Percentiles rank a stretch among this genome's conserved stretches.
phyloP scores from a whole-genome alignment of 805 yeast species.

The Saturnispora galanensis region DNA sequence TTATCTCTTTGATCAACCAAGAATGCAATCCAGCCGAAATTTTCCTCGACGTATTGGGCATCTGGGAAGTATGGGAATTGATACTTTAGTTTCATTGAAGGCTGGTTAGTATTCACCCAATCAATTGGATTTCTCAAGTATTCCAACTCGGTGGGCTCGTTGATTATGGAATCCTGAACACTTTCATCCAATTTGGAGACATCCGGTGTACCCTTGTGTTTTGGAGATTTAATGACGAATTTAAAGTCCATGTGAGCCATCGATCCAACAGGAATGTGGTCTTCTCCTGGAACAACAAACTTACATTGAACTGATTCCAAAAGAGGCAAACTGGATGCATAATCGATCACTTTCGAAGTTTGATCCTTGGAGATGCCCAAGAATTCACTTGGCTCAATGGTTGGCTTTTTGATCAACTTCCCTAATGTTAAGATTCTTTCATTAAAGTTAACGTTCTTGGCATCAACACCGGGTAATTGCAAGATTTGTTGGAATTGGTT shows the following conservation, averaged over 20 bases:
- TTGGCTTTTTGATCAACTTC: constrained; percentile 52
- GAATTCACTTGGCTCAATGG: constrained; percentile 43
- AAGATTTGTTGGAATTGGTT: constrained; percentile 50
- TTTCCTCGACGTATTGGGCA: constrained; percentile 24
- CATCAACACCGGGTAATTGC: constrained; percentile 71
- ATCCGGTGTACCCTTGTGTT: constrained; percentile 47
- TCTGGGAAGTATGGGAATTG: constrained; percentile 73
- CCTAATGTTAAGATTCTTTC: constrained; percentile 52
- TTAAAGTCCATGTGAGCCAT: constrained; percentile 67
- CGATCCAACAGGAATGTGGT: constrained; percentile 58
- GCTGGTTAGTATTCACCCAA: constrained; percentile 49
- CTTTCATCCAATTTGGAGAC: constrained; percentile 30
- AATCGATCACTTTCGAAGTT: constrained; percentile 34
- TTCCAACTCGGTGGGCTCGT: constrained; percentile 56
- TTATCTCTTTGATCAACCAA: constrained; percentile 68
- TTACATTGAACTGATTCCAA: constrained; percentile 59
- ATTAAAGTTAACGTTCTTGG: constrained; percentile 40
- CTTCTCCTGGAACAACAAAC: constrained; percentile 84
- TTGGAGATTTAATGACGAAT: constrained; percentile 65
- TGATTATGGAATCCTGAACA: constrained; percentile 27
- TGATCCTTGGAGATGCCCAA: constrained; percentile 40
- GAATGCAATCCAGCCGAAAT: constrained; percentile 55
- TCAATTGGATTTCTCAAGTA: constrained; percentile 62
- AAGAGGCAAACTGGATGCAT: constrained; percentile 59
- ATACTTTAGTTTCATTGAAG: constrained; percentile 49